Evolutionary conservation across 73 alveolate species (phyloP), one percentile per base, ranked within the genome.

Genomic region (Paramecium tetraurelia): DNA sequence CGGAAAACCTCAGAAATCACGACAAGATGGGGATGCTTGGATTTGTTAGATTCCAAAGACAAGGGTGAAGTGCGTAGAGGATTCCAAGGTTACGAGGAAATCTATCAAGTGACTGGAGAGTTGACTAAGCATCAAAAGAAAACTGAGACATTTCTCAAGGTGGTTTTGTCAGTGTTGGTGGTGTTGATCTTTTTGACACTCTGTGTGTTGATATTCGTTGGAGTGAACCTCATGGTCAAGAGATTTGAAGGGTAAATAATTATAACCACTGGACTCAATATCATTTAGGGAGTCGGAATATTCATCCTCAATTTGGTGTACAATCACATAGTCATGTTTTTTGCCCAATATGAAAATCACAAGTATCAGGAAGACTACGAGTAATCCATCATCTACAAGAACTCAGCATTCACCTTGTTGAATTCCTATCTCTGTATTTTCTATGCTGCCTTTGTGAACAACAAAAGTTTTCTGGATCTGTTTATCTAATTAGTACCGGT

Each of bases 1-100:
- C 43, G 94, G 44, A 89, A 89, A 16, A 68, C 89, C 24, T 89
- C 89, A 2, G 94, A 89, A 89, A 89, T 89, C 2, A 89, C 86
- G 7, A 70, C 86, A 14, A 89, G 94, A 89, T 89, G 94, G 94
- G 94, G 94, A 70, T 70, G 92, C 16, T 70, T 89, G 18, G 94
- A 89, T 70, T 46, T 89, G 33, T 7, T 89, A 46, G 76, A 89
- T n/a, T 33, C 44, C 1, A 57, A 72, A 0, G 89, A 89, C 27
- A 89, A 46, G 22, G 75, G 75, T 71, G 75, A 29, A 40, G 29
- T 89, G 12, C 71, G 88, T 41, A 58, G 50, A 44, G 94, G 84
- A 70, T 89, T 89, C 38, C 7, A 41, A 31, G 94, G 94, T 24
- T 77, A 89, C 48, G 94, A 89, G 29, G 86, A 83, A 10, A 89